Conservation (phyloP, 2,329 filamentous ascomycete species). For the Teratosphaeria destructans region DNA sequence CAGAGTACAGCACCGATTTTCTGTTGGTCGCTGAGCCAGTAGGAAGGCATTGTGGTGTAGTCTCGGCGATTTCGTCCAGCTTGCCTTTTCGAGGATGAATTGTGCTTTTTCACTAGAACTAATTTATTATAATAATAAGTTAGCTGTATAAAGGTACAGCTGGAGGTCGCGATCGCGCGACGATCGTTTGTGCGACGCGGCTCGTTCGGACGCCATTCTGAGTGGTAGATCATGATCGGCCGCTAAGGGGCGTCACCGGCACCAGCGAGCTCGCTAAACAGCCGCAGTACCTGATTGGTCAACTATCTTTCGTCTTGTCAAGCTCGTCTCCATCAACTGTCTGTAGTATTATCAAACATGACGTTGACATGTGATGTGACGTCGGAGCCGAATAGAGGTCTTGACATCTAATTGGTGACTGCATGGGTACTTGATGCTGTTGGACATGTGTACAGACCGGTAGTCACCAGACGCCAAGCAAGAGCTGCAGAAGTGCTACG, state of each 20-base stretch:
- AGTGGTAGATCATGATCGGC: not conserved
- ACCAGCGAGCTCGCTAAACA: not conserved
- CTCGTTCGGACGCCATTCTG: not conserved
- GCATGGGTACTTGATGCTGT: too few species aligned
- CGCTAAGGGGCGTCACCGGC: not conserved
- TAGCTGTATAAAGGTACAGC: not conserved
- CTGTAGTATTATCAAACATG: too few species aligned
- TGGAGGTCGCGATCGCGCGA: not conserved
- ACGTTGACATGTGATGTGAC: too few species aligned
- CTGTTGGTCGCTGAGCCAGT: conserved; percentile 94
- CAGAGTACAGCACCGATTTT: conserved; percentile 98
- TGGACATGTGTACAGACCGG: too few species aligned
- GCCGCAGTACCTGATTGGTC: not conserved
- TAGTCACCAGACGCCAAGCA: too few species aligned
- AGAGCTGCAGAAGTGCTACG: too few species aligned
- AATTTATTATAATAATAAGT: not conserved
- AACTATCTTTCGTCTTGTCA: not conserved
- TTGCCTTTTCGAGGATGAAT: not conserved
- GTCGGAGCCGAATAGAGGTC: too few species aligned
- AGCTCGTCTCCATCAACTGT: not conserved
- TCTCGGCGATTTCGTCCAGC: not conserved
- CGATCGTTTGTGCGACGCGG: not conserved
- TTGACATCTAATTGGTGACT: too few species aligned
- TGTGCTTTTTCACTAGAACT: not conserved
- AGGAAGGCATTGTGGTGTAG: conserved; percentile 58